These are phyloP conservation scores for Hortaea sp. DNA, from an alignment of 2,329 filamentous ascomycete species.

Conservation along the genomic window DNA sequence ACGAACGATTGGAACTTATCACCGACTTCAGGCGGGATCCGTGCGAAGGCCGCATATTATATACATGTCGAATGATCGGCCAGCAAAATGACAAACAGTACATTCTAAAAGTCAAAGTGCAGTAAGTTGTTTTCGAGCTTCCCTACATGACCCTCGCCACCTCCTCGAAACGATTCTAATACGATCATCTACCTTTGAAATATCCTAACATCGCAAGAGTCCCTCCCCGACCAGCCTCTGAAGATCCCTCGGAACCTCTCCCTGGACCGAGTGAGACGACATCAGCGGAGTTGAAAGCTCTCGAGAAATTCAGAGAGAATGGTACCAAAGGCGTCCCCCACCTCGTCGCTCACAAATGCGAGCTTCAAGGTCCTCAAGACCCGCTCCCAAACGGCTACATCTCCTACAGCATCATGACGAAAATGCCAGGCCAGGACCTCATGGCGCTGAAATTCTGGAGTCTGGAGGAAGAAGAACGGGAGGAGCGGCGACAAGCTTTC, in stretches of 20 bases:
- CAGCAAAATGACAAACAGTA: constrained; percentile 2
- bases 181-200: not conserved
- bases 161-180: too few relatives aligned
- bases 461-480: constrained; percentile 8
- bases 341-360: constrained; percentile 14
- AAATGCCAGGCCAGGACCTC: constrained; percentile 18
- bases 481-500: constrained; percentile 17
- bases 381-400: constrained; percentile 21
- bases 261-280: constrained; percentile 17
- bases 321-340: constrained; percentile 14
- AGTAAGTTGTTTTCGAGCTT: too few relatives aligned
- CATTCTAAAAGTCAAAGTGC: constrained; percentile 23
- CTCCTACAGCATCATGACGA: constrained; percentile 20
- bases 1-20: constrained; percentile 14
- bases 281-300: constrained; percentile 16
- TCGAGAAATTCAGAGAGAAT: constrained; percentile 12
- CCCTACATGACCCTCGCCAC: too few relatives aligned
- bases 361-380: constrained; percentile 11
- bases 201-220: constrained; percentile 11
- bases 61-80: constrained; percentile 11
- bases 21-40: constrained; percentile 24
- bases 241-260: constrained; percentile 13
- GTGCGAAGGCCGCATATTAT: constrained; percentile 20
- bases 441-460: constrained; percentile 22
- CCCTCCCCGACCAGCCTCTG: constrained; percentile 13